Conservation (phyloP, 192 early-diverging fungal genomes). For the Jimgerdemannia lactiflua region DNA sequence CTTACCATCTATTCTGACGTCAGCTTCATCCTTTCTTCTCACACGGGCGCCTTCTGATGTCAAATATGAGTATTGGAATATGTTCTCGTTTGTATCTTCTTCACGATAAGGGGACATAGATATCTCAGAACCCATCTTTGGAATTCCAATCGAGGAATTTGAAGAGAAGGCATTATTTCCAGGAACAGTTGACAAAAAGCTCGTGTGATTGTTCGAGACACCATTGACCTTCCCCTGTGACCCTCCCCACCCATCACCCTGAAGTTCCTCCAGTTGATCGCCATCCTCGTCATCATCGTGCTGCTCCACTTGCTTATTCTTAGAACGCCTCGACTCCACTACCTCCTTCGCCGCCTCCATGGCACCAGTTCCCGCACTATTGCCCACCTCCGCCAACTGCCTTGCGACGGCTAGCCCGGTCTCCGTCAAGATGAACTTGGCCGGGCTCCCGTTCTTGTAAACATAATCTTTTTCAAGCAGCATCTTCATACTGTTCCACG, state of each 20-base stretch:
- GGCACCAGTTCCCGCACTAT: not conserved
- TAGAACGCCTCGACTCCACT: not conserved
- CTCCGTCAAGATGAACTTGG: constrained; percentile 68
- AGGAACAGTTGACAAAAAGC: not conserved
- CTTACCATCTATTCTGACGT: not conserved
- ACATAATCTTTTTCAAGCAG: constrained; percentile 68
- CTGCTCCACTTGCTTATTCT: not conserved
- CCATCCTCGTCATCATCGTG: not conserved
- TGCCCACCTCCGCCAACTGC: constrained; percentile 11
- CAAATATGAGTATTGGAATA: not conserved
- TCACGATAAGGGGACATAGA: not conserved
- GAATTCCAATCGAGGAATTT: not conserved
- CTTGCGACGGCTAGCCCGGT: constrained; percentile 63
- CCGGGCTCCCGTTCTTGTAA: constrained; percentile 55
- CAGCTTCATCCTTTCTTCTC: not conserved
- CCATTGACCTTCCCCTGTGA: not conserved
- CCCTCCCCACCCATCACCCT: not conserved
- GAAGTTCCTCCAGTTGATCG: not conserved
- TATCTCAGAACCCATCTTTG: not conserved
- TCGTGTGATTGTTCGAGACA: not conserved
- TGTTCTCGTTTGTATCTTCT: not conserved
- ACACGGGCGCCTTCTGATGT: not conserved
- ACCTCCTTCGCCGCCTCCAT: not conserved
- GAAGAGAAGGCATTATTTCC: too few relatives aligned
- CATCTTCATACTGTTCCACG: constrained; percentile 77